Evolutionary conservation across 169 alveolate genomes (phyloP), one percentile per base, ranked within the genome.

Genomic region (Plasmodium fragile): DNA sequence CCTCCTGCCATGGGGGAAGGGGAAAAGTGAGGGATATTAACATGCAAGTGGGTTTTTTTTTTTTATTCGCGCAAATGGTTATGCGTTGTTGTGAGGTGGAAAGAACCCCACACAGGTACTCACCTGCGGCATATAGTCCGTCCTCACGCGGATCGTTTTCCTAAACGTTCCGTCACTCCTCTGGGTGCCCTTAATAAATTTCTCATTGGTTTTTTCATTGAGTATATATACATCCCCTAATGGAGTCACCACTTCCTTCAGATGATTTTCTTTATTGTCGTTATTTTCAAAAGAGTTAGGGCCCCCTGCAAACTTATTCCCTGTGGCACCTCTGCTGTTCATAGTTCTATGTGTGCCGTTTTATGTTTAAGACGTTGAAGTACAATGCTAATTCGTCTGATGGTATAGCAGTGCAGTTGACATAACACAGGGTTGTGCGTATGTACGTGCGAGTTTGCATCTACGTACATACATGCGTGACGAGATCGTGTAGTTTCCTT

Each of bases 41-140:
- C 28, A 83, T 30, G 41, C n/a, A 39, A 39, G 55, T 71, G 53
- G 18, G 18, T 43, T 70, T 83, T 25, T 5, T 43, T 70, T 83
- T 25, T 5, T 16, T 71, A 41, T 43, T 36, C 30, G 52, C 22
- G 70, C 25, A 81, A 53, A 53, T 65, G 71, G 28, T 4, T 34
- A 49, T 7, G 45, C 43, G 11, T 73, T 3, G 45, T 32, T 1
- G 22, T 22, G 30, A 73, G 32, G 22, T 32, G 43, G 43, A 73
- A 73, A 11, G 8, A 8, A n/a, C 41, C 25, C 13, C 10, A 4
- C 4, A 39, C 30, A 13, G 28, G 1, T 22, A 52, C 82, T 53
- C 81, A 96, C 97, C 95, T 83, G 96, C 3, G 97, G 97, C 92
- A 94, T 92, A 39, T 96, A 96, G 53, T 96, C 97, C 4, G 97